A percentile compares a stretch with the other conserved stretches of the same genome.
phyloP scores from a whole-genome alignment of 2,329 filamentous ascomycete species.

The Trichophyton equinum region DNA sequence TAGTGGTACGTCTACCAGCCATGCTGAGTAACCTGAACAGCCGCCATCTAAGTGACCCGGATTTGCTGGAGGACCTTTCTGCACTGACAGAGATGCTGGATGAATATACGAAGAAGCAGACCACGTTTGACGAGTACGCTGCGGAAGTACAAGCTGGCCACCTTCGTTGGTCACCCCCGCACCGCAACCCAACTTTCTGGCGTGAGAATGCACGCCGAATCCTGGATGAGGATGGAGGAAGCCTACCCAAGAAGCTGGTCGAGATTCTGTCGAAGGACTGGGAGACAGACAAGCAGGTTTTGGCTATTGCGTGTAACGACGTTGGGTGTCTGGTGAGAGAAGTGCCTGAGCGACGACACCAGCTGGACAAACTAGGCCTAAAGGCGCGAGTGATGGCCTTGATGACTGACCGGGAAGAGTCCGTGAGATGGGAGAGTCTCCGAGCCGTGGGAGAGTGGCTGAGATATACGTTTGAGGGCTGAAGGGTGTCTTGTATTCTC shows the following conservation, averaged over 20 bases:
- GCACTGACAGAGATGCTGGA: constrained; percentile 56
- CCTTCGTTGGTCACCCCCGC: constrained; percentile 83
- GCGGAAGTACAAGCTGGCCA: constrained; percentile 78
- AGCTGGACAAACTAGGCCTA: constrained; percentile 70
- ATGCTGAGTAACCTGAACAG: constrained; percentile 46
- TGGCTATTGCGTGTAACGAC: constrained; percentile 89
- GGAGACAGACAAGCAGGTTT: constrained; percentile 73
- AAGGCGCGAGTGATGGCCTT: constrained; percentile 86
- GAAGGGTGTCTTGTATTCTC: not conserved
- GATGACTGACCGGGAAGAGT: constrained; percentile 81
- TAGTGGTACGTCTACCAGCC: constrained; percentile 66
- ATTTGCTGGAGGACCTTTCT: constrained; percentile 38
- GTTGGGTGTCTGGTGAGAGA: constrained; percentile 80
- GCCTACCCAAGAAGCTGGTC: constrained; percentile 66
- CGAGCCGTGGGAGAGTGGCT: constrained; percentile 70
- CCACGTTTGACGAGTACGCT: constrained; percentile 56
- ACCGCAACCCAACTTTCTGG: constrained; percentile 80
- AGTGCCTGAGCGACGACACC: constrained; percentile 67
- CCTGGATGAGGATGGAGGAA: constrained; percentile 68
- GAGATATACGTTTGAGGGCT: constrained; percentile 52
- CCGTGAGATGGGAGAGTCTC: constrained; percentile 83
- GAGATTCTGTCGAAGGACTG: constrained; percentile 71
- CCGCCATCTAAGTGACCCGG: constrained; percentile 38
- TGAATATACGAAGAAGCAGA: constrained; percentile 64
- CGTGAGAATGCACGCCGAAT: constrained; percentile 80